These are phyloP conservation scores for Ceratocystis diversiconidia DNA, from an alignment of 2,329 filamentous ascomycete species.

Conservation along the genomic window DNA sequence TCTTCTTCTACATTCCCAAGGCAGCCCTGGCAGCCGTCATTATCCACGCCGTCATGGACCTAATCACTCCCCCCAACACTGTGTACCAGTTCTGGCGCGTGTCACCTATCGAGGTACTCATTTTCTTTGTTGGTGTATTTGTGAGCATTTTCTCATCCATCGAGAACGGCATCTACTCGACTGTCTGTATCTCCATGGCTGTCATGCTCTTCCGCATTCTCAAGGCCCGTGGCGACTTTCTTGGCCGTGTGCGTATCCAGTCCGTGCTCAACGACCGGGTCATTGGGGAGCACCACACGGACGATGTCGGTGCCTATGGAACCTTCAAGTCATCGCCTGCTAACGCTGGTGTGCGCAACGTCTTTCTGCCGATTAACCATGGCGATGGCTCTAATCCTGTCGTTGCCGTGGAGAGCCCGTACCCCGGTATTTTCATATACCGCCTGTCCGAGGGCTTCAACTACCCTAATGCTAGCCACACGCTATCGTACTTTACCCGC, in stretches of 20 bases:
- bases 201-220: slow-evolving; percentile 65
- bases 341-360: slow-evolving; percentile 43
- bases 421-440: slow-evolving; percentile 91
- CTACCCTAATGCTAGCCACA: slow-evolving; percentile 84
- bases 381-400: slow-evolving; percentile 82
- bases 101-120: slow-evolving; percentile 64
- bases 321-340: slow-evolving; percentile 32
- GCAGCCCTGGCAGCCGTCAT: slow-evolving; percentile 68
- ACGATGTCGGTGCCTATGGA: slow-evolving; percentile 39
- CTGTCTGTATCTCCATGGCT: slow-evolving; percentile 54
- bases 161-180: slow-evolving; percentile 76
- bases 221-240: slow-evolving; percentile 63
- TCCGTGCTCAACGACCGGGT: slow-evolving; percentile 67
- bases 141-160: slow-evolving; percentile 71
- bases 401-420: slow-evolving; percentile 63
- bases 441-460: slow-evolving; percentile 90
- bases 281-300: slow-evolving; percentile 43
- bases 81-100: slow-evolving; percentile 83
- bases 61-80: slow-evolving; percentile 69
- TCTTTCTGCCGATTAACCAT: slow-evolving; percentile 79
- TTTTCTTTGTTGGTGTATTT: slow-evolving; percentile 75
- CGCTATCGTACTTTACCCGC: slow-evolving; percentile 62
- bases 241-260: slow-evolving; percentile 68
- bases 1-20: slow-evolving; percentile 82
- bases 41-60: slow-evolving; percentile 76